Percentiles rank a stretch among this genome's conserved stretches.
These are phyloP conservation scores for Zymoseptoria crescenta DNA, from an alignment of 2,329 filamentous ascomycete genomes.

Conservation along the genomic window DNA sequence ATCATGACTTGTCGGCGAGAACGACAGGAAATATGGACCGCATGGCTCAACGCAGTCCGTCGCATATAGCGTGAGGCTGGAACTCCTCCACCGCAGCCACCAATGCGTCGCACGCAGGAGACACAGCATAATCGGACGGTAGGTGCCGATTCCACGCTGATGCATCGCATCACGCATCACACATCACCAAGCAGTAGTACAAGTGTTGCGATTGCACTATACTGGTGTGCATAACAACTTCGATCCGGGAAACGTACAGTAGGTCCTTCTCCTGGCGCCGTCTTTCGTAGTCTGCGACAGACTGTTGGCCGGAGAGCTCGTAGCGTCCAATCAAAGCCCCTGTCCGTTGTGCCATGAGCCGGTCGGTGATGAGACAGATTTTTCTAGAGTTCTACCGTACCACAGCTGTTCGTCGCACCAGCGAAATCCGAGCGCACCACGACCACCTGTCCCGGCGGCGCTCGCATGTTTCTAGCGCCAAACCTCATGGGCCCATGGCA, in stretches of 20 bases:
- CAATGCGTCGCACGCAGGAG: background rate
- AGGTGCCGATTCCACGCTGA: background rate
- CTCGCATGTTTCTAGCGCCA: background rate
- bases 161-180: background rate
- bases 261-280: background rate
- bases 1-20: background rate
- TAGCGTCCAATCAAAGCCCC: background rate
- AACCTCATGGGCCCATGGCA: background rate
- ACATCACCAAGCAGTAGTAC: background rate
- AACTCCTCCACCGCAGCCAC: background rate
- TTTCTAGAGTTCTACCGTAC: too few relatives aligned
- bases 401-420: background rate
- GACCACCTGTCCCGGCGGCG: background rate
- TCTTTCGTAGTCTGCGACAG: background rate
- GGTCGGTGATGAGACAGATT: background rate
- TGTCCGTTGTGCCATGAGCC: background rate
- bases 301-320: background rate
- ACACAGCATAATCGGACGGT: background rate
- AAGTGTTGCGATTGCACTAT: background rate
- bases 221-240: background rate
- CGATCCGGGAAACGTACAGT: background rate
- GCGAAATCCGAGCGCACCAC: background rate
- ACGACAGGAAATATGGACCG: background rate
- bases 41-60: background rate
- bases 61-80: background rate